A percentile compares a stretch with the other conserved stretches of the same genome.
These are phyloP conservation scores for Emmonsiellopsis sp. DNA, from an alignment of 2,329 filamentous ascomycete genomes.

Conservation along the genomic window DNA sequence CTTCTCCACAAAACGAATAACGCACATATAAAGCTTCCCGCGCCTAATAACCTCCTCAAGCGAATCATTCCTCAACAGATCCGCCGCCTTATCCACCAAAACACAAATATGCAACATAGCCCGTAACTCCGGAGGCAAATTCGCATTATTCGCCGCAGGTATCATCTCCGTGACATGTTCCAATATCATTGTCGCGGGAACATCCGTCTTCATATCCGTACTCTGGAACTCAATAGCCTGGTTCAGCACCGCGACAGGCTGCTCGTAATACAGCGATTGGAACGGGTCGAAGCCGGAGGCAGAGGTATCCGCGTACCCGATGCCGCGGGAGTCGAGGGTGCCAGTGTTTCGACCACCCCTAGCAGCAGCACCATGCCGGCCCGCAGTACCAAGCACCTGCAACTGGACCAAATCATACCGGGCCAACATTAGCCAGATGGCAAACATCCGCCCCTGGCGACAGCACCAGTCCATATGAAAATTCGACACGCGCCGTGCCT, in stretches of 20 bases:
- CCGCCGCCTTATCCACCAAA: constrained; percentile 28
- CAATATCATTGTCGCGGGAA: constrained; percentile 18
- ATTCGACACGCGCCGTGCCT: constrained; percentile 1
- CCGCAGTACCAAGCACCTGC: constrained; percentile 1
- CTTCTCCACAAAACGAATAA: constrained; percentile 32
- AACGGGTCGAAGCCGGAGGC: constrained; percentile 2
- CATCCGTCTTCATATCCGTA: constrained; percentile 15
- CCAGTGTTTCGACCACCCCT: constrained; percentile 4
- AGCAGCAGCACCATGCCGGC: not conserved
- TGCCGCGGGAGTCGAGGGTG: constrained; percentile 7
- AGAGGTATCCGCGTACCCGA: constrained; percentile 10
- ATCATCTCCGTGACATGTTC: constrained; percentile 13
- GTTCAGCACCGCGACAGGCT: not conserved
- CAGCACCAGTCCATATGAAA: constrained; percentile 26
- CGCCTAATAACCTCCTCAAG: constrained; percentile 28
- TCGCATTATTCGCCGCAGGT: constrained; percentile 6
- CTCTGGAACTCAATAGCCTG: constrained; percentile 5
- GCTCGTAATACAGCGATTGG: constrained; percentile 4
- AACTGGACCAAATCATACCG: constrained; percentile 25
- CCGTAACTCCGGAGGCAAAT: constrained; percentile 21
- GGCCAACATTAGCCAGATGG: constrained; percentile 31
- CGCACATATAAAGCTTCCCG: constrained; percentile 26
- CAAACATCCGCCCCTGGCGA: constrained; percentile 20
- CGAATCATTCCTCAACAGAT: constrained; percentile 35
- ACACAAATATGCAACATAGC: constrained; percentile 29